Evolutionary conservation across 805 yeast genomes (phyloP).

Genomic region (Lipomyces kockii): DNA sequence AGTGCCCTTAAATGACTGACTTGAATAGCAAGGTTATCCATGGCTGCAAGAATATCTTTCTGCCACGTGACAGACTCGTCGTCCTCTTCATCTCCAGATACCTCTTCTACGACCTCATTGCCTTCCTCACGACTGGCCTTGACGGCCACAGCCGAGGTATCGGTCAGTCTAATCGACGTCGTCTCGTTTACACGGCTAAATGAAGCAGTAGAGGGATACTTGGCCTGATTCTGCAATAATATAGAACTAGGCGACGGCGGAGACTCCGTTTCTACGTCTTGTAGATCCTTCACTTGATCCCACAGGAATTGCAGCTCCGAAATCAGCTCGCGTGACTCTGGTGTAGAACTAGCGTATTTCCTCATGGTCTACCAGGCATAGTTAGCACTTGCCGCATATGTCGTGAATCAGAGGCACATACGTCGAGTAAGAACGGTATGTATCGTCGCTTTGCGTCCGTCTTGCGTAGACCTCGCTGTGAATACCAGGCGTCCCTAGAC

Average conservation of each 20-base stretch:
- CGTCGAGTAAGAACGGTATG: conserved; percentile 65
- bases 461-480: conserved; percentile 66
- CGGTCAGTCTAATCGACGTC: neutral
- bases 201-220: neutral
- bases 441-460: conserved; percentile 77
- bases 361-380: conserved; percentile 57
- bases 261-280: conserved; percentile 35
- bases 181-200: conserved; percentile 11
- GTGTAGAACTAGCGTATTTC: conserved; percentile 67
- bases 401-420: neutral
- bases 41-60: conserved; percentile 13
- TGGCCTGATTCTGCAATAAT: conserved; percentile 1
- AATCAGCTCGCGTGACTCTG: conserved; percentile 67
- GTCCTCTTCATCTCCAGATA: conserved; percentile 16
- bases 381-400: neutral
- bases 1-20: conserved; percentile 7
- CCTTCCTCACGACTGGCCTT: conserved; percentile 3
- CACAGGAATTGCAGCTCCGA: conserved; percentile 72
- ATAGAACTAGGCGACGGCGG: conserved; percentile 14
- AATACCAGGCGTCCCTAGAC: conserved; percentile 76
- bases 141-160: conserved; percentile 1
- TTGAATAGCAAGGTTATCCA: conserved; percentile 12
- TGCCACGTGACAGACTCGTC: conserved; percentile 15
- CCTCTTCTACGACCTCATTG: conserved; percentile 19
- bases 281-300: conserved; percentile 67